Evolutionary conservation across 306 rosid species (phyloP), one percentile per base, ranked within the genome.

Genomic region (Castanea sativa): DNA sequence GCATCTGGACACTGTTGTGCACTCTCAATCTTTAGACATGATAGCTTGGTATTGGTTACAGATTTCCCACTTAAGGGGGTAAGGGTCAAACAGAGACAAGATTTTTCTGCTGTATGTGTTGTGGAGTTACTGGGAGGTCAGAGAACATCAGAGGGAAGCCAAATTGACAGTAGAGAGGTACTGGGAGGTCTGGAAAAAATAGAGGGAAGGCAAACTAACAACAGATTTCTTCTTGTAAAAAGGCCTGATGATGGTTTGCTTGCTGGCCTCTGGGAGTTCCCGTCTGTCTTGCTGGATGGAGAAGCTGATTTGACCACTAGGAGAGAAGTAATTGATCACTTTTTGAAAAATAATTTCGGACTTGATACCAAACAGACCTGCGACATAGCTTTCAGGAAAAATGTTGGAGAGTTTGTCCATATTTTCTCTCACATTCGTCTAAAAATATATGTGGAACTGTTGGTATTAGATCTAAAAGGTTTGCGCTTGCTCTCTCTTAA

Each of bases 231-330:
- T 87, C 90, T 94, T 23, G 92, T 89, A 16, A 94, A 94, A 85
- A 87, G 98, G 83, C 97, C 97, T 1, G 85, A 88, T 25, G 94
- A 91, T 79, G 98, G 98, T 69, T 87, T 94, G 86, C 98, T 94
- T 76, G 98, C 98, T 35, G 97, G 97, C 77, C 94, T 91, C 12
- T 92, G 98, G 98, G 98, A 94, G 88, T 94, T 94, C 85, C 98
- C 98, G 0, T 94, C 98, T 72, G 90, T 85, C 80, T 79, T 73
- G 65, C 32, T 94, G 79, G 84, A 88, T 41, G 94, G 89, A 82
- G 97, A 92, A 79, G 84, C 86, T 35, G 78, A 73, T 61, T 60
- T 79, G 74, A 77, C 11, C 16, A 68, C 77, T 53, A 92, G 97
- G 88, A 88, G 87, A 80, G 79, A 85, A 82, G 89, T 85, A 53